phyloP scores from a whole-genome alignment of 495 filamentous ascomycete species.

The Annulohypoxylon nitens region DNA sequence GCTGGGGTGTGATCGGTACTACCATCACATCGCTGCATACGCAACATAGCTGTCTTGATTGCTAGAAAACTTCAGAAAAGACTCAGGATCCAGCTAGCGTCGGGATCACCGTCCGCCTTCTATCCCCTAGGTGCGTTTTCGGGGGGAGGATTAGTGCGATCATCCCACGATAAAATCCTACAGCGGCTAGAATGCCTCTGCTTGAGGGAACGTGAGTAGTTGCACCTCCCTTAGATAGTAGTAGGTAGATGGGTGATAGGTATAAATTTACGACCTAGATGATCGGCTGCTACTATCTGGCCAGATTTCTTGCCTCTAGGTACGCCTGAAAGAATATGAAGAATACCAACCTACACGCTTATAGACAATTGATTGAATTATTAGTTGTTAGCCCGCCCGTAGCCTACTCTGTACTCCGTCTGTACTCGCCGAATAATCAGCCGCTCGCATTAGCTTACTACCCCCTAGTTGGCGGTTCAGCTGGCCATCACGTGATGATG shows the following conservation, averaged over 20 bases:
- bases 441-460: background rate
- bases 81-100: slow-evolving; percentile 5
- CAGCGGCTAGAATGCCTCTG: slow-evolving; percentile 6
- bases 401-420: background rate
- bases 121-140: slow-evolving; percentile 20
- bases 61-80: slow-evolving; percentile 11
- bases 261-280: background rate
- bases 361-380: background rate
- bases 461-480: slow-evolving; percentile 13
- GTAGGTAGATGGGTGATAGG: background rate
- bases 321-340: background rate
- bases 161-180: slow-evolving; percentile 4
- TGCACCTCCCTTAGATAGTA: background rate
- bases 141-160: background rate
- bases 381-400: background rate
- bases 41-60: slow-evolving; percentile 22
- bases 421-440: background rate
- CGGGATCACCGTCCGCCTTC: slow-evolving; percentile 16
- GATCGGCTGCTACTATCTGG: slow-evolving; percentile 6
- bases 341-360: background rate
- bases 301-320: background rate
- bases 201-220: background rate
- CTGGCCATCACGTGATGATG: slow-evolving; percentile 12
- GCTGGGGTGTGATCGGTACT: slow-evolving; percentile 42
- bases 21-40: slow-evolving; percentile 41